Base-by-base conservation (phyloP, 768 basidiomycete species). In the Leccinum variicolor region DNA sequence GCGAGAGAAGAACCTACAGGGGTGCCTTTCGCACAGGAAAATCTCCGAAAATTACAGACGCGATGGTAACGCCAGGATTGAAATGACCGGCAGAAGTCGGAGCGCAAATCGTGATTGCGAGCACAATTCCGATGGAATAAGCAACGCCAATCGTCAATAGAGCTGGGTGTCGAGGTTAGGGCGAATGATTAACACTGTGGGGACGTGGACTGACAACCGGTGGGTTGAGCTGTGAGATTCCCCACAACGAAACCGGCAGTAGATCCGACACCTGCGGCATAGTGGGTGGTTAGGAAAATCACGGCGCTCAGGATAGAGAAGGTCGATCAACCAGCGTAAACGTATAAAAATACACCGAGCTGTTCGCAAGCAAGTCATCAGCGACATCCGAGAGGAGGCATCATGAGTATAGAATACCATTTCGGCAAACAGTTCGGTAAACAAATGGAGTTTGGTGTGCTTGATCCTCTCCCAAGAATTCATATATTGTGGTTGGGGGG, bases 61-160 rank as follows among this genome's bases (percentile, higher is more conserved):
- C 70, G 49, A 87, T 73, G 3, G 86, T 84, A 21, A 89, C 76
- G 50, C 81, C 78, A 2, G 89, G 90, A 54, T 78, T 85, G 67
- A 89, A 83, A 63, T 89, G 87, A 21, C 85, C 81, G 11, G 83
- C 84, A 13, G 84, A 86, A 1, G 84, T 78, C 17, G 79, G 67
- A 5, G 71, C 72, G 52, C 81, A 84, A 26, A 85, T 69, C 9
- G 71, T 67, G 52, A 88, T 66, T 1, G 86, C 87, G 50, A 87
- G 76, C 14, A 85, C 61, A 59, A 87, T 84, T 25, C 86, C 86
- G 34, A 80, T 70, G 4, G 79, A 76, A 69, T 87, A 89, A 1
- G 76, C 81, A 31, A 83, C 64, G 26, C 84, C 87, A 19, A 87
- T 72, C 34, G 84, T 84, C 5, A 82, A 68, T 6, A 87, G 51